Evolutionary conservation across 2,329 filamentous ascomycete species (phyloP).

Genomic region (Fusarium nelsonii): DNA sequence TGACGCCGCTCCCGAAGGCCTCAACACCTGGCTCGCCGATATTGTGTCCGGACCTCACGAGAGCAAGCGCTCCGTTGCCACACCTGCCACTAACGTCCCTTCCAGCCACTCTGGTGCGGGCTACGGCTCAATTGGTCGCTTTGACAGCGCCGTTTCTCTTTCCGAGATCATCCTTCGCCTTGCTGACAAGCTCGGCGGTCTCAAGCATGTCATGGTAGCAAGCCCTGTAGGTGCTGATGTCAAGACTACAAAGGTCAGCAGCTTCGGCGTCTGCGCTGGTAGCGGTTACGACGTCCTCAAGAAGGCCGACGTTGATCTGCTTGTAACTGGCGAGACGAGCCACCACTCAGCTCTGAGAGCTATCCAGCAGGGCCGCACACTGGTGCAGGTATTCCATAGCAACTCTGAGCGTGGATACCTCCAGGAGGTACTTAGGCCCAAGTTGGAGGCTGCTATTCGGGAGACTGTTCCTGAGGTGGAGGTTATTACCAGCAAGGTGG

Average conservation of each 20-base stretch:
- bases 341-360: constrained; percentile 93
- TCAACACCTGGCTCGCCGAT: constrained; percentile 95
- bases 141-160: constrained; percentile 56
- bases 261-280: constrained; percentile 89
- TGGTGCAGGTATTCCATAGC: constrained; percentile 90
- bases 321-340: constrained; percentile 92
- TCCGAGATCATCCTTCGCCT: constrained; percentile 64
- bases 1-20: constrained; percentile 84
- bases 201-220: constrained; percentile 65
- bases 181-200: constrained; percentile 75
- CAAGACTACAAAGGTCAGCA: constrained; percentile 64
- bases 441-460: constrained; percentile 71
- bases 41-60: constrained; percentile 72
- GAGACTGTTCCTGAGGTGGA: constrained; percentile 64
- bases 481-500: constrained; percentile 81
- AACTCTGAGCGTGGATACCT: constrained; percentile 93
- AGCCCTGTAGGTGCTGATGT: constrained; percentile 62
- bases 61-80: constrained; percentile 58
- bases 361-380: constrained; percentile 83
- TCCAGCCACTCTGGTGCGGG: constrained; percentile 62
- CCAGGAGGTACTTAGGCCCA: constrained; percentile 74
- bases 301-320: constrained; percentile 77
- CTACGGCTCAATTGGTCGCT: constrained; percentile 64
- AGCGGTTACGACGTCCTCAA: constrained; percentile 84
- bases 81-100: constrained; percentile 59